A percentile compares a stretch with the other conserved stretches of the same genome.
phyloP scores from a whole-genome alignment of 78 protist genomes.

The slime mould (Dictyostelium discoideum) region DNA sequence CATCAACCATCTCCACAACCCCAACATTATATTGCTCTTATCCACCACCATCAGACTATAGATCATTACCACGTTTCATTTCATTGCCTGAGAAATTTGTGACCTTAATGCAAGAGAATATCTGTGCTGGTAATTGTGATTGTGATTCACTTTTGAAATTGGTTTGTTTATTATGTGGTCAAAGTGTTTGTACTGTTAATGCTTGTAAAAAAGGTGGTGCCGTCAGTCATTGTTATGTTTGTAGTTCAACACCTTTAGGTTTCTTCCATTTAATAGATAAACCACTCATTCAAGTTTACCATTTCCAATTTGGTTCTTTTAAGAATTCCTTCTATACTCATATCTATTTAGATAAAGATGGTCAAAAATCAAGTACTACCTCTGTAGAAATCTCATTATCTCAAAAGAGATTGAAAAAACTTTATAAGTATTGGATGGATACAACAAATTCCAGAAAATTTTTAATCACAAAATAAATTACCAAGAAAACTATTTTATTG shows the following conservation, averaged over 20 bases:
- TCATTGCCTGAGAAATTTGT: constrained; percentile 20
- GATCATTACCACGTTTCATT: constrained; percentile 38
- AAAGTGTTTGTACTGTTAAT: constrained; percentile 17
- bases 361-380: not conserved
- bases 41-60: constrained; percentile 56
- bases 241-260: constrained; percentile 44
- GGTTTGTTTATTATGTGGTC: constrained; percentile 49
- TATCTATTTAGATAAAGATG: constrained; percentile 18
- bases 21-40: constrained; percentile 1
- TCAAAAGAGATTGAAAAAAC: constrained; percentile 27
- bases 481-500: not conserved
- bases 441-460: constrained; percentile 32
- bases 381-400: not conserved
- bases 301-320: constrained; percentile 32
- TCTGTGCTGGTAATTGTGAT: constrained; percentile 24
- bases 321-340: not conserved
- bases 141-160: constrained; percentile 42
- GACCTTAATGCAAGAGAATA: constrained; percentile 11
- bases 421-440: constrained; percentile 64
- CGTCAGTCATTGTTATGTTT: constrained; percentile 12
- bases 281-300: constrained; percentile 37
- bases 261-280: constrained; percentile 28
- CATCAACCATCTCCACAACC: not conserved
- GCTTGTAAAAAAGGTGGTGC: constrained; percentile 22
- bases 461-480: constrained; percentile 13